A percentile compares a stretch with the other conserved stretches of the same genome.
These are phyloP conservation scores for Scedosporium boydii DNA, from an alignment of 2,329 filamentous ascomycete genomes.

Conservation along the genomic window DNA sequence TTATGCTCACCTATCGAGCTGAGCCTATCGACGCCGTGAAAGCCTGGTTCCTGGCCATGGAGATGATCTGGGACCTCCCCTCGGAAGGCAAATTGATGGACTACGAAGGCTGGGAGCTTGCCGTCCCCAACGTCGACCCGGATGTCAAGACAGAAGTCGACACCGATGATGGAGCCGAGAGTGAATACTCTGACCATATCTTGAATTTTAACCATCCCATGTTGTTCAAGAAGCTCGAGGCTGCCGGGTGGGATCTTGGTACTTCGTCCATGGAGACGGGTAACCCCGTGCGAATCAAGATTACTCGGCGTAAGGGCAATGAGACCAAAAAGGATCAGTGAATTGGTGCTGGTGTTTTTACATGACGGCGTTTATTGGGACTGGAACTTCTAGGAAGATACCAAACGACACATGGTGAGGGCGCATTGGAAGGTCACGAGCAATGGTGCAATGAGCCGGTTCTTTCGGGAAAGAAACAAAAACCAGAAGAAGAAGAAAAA, in stretches of 20 bases:
- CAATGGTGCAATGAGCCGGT: no score
- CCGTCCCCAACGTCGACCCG: no score
- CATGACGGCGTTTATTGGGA: background rate
- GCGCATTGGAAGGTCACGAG: background rate
- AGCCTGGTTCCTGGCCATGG: slow-evolving; percentile 28
- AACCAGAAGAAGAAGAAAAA: no score
- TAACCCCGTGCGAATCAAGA: slow-evolving; percentile 22
- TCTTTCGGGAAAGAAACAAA: no score
- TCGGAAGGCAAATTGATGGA: slow-evolving; percentile 10
- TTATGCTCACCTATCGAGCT: slow-evolving; percentile 23
- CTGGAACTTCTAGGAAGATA: background rate
- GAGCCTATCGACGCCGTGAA: slow-evolving; percentile 19
- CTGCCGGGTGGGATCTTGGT: slow-evolving; percentile 24
- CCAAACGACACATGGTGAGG: background rate
- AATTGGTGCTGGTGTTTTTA: background rate
- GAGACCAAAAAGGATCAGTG: slow-evolving; percentile 2
- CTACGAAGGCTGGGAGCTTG: background rate
- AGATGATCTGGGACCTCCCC: slow-evolving; percentile 23
- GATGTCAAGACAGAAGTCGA: no score
- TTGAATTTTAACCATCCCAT: slow-evolving; percentile 8
- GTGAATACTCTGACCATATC: background rate
- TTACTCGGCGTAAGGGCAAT: background rate
- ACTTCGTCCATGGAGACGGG: slow-evolving; percentile 26
- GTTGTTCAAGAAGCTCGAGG: slow-evolving; percentile 19
- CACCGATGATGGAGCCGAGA: background rate